Conservation (phyloP, 2,329 filamentous ascomycete genomes). For the Pseudocercospora ulei region DNA sequence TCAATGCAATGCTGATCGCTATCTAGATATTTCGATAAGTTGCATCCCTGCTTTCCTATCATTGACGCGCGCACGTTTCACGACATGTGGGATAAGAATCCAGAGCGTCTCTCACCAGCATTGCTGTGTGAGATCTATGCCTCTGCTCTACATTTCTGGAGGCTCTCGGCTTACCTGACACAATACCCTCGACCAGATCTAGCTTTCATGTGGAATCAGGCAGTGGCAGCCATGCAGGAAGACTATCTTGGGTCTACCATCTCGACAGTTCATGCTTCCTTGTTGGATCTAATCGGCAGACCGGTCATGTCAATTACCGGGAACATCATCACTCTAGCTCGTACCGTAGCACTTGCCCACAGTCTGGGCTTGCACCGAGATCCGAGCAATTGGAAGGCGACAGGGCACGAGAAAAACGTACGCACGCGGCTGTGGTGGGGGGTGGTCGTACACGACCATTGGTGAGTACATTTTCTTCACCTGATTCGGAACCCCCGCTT, state of each 20-base stretch:
- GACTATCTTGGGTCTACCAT: constrained; percentile 39
- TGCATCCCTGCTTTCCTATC: constrained; percentile 36
- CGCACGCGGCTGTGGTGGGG: constrained; percentile 50
- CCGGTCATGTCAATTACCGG: constrained; percentile 37
- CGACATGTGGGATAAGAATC: constrained; percentile 33
- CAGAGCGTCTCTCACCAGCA: constrained; percentile 32
- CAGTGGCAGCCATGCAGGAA: constrained; percentile 37
- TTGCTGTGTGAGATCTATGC: constrained; percentile 37
- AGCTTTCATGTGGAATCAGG: constrained; percentile 38
- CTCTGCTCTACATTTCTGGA: constrained; percentile 35
- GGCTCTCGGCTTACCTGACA: constrained; percentile 33
- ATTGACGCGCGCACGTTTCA: constrained; percentile 36
- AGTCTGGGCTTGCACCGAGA: constrained; percentile 50
- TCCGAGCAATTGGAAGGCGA: constrained; percentile 46
- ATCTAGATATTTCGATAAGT: constrained; percentile 36
- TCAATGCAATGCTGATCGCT: background rate
- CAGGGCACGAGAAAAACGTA: constrained; percentile 44
- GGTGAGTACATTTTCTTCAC: too few relatives aligned
- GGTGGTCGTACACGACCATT: constrained; percentile 49
- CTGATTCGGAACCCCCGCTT: background rate
- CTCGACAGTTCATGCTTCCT: constrained; percentile 35
- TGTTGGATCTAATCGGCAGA: constrained; percentile 38
- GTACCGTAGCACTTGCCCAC: constrained; percentile 47
- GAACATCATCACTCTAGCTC: constrained; percentile 47
- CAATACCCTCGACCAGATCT: constrained; percentile 35